phyloP scores from a whole-genome alignment of 352 stramenopile species.

The Hyaloperonospora brassicae region DNA sequence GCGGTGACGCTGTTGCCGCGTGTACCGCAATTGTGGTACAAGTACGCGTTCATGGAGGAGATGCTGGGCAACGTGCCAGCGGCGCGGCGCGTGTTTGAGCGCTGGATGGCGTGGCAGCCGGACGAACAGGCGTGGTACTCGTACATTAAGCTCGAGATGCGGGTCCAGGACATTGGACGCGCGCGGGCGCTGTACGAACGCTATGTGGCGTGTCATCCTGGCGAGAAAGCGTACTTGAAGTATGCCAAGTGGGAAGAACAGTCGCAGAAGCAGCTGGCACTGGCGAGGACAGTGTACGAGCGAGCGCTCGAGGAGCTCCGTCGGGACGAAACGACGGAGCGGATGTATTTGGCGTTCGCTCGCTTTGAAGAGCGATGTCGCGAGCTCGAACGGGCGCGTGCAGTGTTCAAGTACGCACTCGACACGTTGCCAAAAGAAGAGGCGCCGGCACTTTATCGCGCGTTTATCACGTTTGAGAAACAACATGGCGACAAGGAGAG shows the following conservation, averaged over 20 bases:
- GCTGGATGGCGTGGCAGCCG: constrained; percentile 96
- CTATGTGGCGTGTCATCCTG: constrained; percentile 89
- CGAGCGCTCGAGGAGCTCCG: constrained; percentile 88
- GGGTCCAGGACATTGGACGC: constrained; percentile 76
- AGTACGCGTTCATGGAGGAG: constrained; percentile 99
- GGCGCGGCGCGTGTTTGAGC: constrained; percentile 94
- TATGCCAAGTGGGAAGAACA: constrained; percentile 98
- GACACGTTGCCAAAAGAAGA: constrained; percentile 79
- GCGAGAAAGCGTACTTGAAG: constrained; percentile 92
- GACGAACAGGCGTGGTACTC: constrained; percentile 97
- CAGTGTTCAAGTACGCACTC: constrained; percentile 84
- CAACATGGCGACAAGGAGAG: constrained; percentile 93
- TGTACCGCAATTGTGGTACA: constrained; percentile 99
- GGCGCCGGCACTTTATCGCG: constrained; percentile 90
- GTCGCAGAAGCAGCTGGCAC: constrained; percentile 87
- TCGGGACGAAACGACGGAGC: constrained; percentile 69
- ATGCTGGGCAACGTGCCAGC: constrained; percentile 94
- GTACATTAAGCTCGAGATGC: constrained; percentile 98
- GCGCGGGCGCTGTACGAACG: constrained; percentile 90
- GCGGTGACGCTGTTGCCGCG: constrained; percentile 92
- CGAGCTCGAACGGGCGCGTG: constrained; percentile 87
- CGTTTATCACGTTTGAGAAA: constrained; percentile 98
- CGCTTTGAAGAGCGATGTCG: constrained; percentile 96
- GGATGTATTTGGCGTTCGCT: constrained; percentile 92
- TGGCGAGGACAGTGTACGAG: constrained; percentile 93